These are phyloP conservation scores for Apiospora arundinis DNA, from an alignment of 2,329 filamentous ascomycete species.

Conservation along the genomic window DNA sequence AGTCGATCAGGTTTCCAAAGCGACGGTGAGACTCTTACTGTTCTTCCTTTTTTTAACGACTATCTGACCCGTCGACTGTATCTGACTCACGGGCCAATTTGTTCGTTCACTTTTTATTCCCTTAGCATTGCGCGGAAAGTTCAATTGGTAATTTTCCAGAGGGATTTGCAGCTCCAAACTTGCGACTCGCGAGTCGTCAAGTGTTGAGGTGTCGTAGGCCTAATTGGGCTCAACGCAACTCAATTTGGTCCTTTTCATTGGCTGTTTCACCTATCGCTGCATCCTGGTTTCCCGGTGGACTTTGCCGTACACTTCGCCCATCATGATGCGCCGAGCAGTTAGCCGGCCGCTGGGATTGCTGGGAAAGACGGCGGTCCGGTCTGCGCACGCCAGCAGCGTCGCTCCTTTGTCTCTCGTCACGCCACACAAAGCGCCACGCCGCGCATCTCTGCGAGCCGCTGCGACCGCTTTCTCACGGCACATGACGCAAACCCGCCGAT, in stretches of 20 bases:
- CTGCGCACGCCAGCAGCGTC: neutral
- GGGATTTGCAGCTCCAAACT: neutral
- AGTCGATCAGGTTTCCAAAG: neutral
- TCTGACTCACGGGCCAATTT: neutral
- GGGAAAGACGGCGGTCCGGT: neutral
- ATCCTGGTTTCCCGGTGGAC: neutral
- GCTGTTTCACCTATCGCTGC: neutral
- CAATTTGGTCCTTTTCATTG: constrained; percentile 3
- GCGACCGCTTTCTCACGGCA: neutral
- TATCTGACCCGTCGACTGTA: neutral
- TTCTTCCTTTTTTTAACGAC: neutral
- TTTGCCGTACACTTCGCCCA: neutral
- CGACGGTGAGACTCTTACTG: neutral
- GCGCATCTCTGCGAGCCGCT: neutral
- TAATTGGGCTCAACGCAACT: neutral
- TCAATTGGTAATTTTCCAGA: neutral
- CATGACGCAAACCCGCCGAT: neutral
- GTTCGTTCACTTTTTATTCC: neutral
- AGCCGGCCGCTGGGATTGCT: neutral
- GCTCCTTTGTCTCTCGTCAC: neutral
- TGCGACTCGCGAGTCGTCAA: neutral
- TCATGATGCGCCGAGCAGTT: constrained; percentile 12
- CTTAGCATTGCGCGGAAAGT: neutral
- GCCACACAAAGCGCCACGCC: neutral
- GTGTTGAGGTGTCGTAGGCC: neutral